Conservation (phyloP, 495 filamentous ascomycete genomes). For the Xylaria cubensis region DNA sequence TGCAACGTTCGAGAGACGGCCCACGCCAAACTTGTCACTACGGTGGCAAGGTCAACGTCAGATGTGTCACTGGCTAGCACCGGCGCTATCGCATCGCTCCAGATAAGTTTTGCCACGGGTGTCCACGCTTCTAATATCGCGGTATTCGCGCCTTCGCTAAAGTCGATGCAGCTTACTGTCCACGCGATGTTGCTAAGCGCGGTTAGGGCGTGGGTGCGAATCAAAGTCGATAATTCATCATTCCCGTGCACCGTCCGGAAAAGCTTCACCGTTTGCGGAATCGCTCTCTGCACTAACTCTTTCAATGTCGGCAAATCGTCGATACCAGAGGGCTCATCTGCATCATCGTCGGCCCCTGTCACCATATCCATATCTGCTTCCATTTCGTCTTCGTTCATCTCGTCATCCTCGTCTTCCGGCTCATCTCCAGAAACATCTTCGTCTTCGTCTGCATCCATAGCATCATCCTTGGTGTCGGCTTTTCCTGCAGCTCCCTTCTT, state of each 20-base stretch:
- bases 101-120: conserved; percentile 57
- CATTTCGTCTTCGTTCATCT: conserved; percentile 52
- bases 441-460: conserved; percentile 45
- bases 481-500: conserved; percentile 41
- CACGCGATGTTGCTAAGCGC: conserved; percentile 68
- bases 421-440: conserved; percentile 36
- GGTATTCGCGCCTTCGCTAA: conserved; percentile 47
- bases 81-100: conserved; percentile 56
- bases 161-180: conserved; percentile 60
- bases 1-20: conserved; percentile 60
- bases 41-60: conserved; percentile 63
- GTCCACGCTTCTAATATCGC: conserved; percentile 55
- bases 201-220: conserved; percentile 55
- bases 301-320: conserved; percentile 55
- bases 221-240: conserved; percentile 35
- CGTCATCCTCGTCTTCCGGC: conserved; percentile 43
- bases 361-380: conserved; percentile 66
- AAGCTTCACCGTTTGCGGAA: conserved; percentile 57
- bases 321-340: conserved; percentile 42
- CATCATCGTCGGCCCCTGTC: conserved; percentile 52
- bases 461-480: conserved; percentile 41
- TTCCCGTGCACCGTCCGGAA: conserved; percentile 32
- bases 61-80: conserved; percentile 63
- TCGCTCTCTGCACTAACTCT: conserved; percentile 54
- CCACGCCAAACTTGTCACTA: conserved; percentile 67